A percentile compares a stretch with the other conserved stretches of the same genome.
Conservation (phyloP, 768 basidiomycete species). For the Mycena albidolilacea region DNA sequence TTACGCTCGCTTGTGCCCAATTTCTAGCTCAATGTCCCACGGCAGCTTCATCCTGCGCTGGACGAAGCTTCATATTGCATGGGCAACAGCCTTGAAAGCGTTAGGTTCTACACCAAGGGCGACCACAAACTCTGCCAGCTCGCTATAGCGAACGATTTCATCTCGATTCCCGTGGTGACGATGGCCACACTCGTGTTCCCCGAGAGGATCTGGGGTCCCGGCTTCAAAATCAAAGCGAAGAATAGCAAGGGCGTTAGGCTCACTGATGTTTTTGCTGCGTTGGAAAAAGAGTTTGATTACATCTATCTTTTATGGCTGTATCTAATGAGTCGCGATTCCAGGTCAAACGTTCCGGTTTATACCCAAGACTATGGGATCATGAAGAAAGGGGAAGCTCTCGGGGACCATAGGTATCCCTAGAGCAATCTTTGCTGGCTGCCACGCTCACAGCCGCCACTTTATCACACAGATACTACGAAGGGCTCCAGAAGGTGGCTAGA, state of each 20-base stretch:
- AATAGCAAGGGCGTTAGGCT: conserved; percentile 10
- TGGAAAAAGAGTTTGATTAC: not conserved
- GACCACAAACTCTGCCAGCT: not conserved
- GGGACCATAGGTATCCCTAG: not conserved
- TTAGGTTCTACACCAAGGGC: not conserved
- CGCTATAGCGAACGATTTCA: conserved; percentile 17
- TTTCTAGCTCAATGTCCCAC: not conserved
- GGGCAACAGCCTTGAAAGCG: not conserved
- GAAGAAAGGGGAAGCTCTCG: not conserved
- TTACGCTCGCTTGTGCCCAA: not conserved
- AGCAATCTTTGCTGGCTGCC: not conserved
- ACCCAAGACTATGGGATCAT: too few species aligned
- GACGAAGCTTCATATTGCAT: not conserved
- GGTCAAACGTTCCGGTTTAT: not conserved
- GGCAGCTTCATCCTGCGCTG: conserved; percentile 19
- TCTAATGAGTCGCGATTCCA: not conserved
- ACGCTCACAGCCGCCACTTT: not conserved
- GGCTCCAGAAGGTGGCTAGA: not conserved
- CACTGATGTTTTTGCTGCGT: not conserved
- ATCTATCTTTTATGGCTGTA: too few species aligned
- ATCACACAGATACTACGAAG: not conserved
- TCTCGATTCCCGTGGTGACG: conserved; percentile 14
- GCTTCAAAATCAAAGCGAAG: not conserved
- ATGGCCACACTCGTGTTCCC: not conserved
- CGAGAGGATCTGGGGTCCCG: too few species aligned